Evolutionary conservation across 441 rosid species (phyloP), one percentile per base, ranked within the genome.

Genomic region (Populus trichocarpa): DNA sequence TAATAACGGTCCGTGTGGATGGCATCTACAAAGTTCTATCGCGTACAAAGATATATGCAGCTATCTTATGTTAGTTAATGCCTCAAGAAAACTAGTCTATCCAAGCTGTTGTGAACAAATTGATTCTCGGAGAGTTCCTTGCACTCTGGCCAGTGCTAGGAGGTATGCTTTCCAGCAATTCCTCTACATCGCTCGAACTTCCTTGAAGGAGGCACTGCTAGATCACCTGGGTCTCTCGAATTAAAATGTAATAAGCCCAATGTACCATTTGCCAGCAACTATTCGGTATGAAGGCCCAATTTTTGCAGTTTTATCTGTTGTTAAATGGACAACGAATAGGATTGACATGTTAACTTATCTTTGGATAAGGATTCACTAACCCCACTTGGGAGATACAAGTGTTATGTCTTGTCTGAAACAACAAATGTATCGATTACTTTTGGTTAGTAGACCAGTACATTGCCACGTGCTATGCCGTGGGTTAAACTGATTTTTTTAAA

Each of bases 61-160:
- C 20, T 65, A 18, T 74, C 79, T 71, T n/a, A 22, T 33, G 67
- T 1, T 20, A 20, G 18, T 64, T 18, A 30, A 22, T 35, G 33
- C 25, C 11, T 69, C 32, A 22, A 20, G 69, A 6, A 40, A 8
- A 38, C 32, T 70, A 22, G 42, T 57, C 71, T 12, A 32, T 61
- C 26, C 12, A 70, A 28, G 23, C 75, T 70, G 66, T 75, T 68
- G 30, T 68, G 32, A 69, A 70, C 46, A 65, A 25, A 53, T 63
- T 33, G 74, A 26, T 26, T 61, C 28, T 23, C 66, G 14, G 14
- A 22, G 66, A 22, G 14, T 61, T 40, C 50, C 50, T 40, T 22
- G 14, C 14, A 4, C 28, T 57, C n/a, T 20, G 63, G 23, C 63
- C 23, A 57, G 23, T n/a, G 63, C 23, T 6, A 7, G 63, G 2